Conservation (phyloP, 208 protist genomes). For the Perkinsela sp. region DNA sequence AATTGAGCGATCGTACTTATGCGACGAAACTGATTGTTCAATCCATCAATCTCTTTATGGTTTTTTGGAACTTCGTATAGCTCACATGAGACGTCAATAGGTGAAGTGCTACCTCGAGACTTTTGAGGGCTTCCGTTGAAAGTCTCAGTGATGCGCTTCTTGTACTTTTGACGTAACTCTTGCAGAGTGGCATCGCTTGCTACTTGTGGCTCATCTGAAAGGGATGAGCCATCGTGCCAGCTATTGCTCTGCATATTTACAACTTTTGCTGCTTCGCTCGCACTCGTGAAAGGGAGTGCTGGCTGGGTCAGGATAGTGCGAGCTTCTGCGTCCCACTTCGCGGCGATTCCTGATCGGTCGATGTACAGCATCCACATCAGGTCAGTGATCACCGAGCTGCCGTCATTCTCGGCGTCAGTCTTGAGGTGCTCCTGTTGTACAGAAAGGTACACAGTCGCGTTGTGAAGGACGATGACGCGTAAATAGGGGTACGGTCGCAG, state of each 20-base stretch:
- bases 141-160: neutral
- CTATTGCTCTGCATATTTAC: neutral
- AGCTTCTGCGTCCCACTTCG: neutral
- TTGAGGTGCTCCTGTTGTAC: neutral
- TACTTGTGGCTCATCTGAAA: neutral
- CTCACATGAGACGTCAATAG: neutral
- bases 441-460: neutral
- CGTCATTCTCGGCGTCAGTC: neutral
- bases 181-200: neutral
- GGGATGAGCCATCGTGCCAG: neutral
- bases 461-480: neutral
- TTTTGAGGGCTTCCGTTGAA: too few relatives aligned
- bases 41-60: neutral
- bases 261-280: neutral
- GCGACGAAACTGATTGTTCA: neutral
- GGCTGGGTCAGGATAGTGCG: neutral
- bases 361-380: neutral
- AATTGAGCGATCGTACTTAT: neutral
- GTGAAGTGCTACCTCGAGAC: neutral
- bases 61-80: neutral
- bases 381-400: neutral
- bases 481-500: neutral
- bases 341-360: neutral
- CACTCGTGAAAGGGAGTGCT: neutral
- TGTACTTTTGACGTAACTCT: neutral